Evolutionary conservation across 306 rosid species (phyloP).

Genomic region (Cicer bijugum): DNA sequence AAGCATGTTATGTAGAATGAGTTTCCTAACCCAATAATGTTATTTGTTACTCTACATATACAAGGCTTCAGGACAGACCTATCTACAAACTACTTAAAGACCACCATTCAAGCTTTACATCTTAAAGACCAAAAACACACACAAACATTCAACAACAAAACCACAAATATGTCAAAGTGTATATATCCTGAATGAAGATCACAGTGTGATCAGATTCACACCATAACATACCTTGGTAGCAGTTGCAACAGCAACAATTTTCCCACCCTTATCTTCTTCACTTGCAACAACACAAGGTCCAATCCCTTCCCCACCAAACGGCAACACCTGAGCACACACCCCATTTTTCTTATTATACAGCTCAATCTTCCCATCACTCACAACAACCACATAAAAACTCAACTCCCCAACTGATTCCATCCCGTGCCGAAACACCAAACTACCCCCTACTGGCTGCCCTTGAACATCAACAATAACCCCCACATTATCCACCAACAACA

Average conservation of each 20-base stretch:
- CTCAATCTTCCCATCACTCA: constrained; percentile 78
- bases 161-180: background rate
- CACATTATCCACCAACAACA: constrained; percentile 93
- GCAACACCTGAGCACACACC: constrained; percentile 70
- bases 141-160: constrained; percentile 1
- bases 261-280: constrained; percentile 69
- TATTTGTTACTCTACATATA: constrained; percentile 10
- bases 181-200: constrained; percentile 32
- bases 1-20: constrained; percentile 13
- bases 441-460: constrained; percentile 93
- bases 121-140: background rate
- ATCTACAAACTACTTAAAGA: constrained; percentile 23
- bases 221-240: constrained; percentile 72
- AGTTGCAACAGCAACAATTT: constrained; percentile 72
- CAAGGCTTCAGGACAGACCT: background rate
- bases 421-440: constrained; percentile 69
- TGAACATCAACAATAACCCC: constrained; percentile 72
- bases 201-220: constrained; percentile 1
- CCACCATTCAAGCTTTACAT: constrained; percentile 25
- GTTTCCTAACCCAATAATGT: constrained; percentile 1
- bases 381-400: constrained; percentile 78
- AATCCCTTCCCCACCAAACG: constrained; percentile 73
- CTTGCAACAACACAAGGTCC: constrained; percentile 78
- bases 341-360: constrained; percentile 87
- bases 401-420: constrained; percentile 82